Conservation (phyloP, 371 early-diverging fungal species). For the Mucor saturninus region DNA sequence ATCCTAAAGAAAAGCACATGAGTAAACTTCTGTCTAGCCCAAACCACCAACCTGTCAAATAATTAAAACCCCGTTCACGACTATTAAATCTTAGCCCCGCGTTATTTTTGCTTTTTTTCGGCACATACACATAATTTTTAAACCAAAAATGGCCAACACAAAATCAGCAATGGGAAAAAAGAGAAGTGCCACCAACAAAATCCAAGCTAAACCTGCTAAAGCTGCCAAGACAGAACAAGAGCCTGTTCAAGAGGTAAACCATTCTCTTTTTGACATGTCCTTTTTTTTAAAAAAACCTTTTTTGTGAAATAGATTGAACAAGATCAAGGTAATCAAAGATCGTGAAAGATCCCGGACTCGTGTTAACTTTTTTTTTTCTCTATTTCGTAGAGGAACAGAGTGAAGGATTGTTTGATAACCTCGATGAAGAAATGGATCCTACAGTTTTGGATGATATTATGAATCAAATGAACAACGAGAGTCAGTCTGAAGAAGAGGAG, state of each 20-base stretch:
- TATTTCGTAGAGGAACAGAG: conserved; percentile 7
- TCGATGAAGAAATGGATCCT: conserved; percentile 47
- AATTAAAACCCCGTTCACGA: too few relatives aligned
- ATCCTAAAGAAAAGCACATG: too few relatives aligned
- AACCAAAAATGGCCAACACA: conserved; percentile 10
- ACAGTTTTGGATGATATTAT: conserved; percentile 34
- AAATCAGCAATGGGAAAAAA: conserved; percentile 12
- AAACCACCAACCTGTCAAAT: too few relatives aligned
- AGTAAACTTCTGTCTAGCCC: too few relatives aligned
- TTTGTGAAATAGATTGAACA: conserved; percentile 1
- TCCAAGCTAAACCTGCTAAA: conserved; percentile 17
- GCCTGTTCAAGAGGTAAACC: neutral
- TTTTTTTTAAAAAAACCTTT: neutral
- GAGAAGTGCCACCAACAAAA: conserved; percentile 17
- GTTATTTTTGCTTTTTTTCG: neutral
- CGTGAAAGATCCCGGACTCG: neutral
- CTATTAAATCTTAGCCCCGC: too few relatives aligned
- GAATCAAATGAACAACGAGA: conserved; percentile 26
- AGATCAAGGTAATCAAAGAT: conserved; percentile 4
- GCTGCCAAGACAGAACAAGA: conserved; percentile 8
- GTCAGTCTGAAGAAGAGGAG: conserved; percentile 11
- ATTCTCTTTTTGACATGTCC: neutral
- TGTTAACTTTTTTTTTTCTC: neutral
- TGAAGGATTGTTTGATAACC: conserved; percentile 45
- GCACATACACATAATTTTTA: neutral